These are phyloP conservation scores for Lentinula sp. DNA, from an alignment of 768 basidiomycete genomes.

Conservation along the genomic window DNA sequence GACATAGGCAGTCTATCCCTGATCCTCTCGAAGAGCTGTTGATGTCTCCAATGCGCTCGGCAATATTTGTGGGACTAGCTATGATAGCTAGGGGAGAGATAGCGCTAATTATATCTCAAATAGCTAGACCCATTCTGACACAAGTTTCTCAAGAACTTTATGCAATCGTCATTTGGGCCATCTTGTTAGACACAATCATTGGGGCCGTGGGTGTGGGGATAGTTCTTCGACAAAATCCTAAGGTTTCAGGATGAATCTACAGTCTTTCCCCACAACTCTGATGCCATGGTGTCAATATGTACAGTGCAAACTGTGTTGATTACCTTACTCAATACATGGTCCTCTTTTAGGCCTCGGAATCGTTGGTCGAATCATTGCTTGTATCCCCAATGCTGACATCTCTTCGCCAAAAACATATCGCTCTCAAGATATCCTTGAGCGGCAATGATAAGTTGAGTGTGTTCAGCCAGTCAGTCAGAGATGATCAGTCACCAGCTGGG, in stretches of 20 bases:
- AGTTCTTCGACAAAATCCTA: background rate
- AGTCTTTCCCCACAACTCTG: background rate
- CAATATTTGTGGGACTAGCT: constrained; percentile 43
- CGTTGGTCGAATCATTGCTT: background rate
- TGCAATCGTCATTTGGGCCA: constrained; percentile 53
- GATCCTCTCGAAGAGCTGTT: background rate
- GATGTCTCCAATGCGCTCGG: constrained; percentile 19
- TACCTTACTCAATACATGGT: background rate
- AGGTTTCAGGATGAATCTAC: background rate
- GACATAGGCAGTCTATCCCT: too few relatives aligned
- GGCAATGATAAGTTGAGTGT: background rate
- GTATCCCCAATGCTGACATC: background rate
- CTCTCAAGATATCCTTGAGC: constrained; percentile 29
- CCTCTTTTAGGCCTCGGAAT: background rate
- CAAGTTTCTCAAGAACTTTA: constrained; percentile 30
- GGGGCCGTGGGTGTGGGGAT: constrained; percentile 30
- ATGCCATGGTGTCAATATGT: background rate
- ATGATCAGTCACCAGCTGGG: constrained; percentile 27
- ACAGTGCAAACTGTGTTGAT: background rate
- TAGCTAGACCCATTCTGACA: constrained; percentile 27
- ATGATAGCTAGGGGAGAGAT: constrained; percentile 70
- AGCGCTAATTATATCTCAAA: constrained; percentile 52
- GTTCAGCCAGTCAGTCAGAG: background rate
- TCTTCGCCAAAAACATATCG: constrained; percentile 26
- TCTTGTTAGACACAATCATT: constrained; percentile 45